phyloP scores from a whole-genome alignment of 1,139 yeast species.

The Fermentozyma sake region DNA sequence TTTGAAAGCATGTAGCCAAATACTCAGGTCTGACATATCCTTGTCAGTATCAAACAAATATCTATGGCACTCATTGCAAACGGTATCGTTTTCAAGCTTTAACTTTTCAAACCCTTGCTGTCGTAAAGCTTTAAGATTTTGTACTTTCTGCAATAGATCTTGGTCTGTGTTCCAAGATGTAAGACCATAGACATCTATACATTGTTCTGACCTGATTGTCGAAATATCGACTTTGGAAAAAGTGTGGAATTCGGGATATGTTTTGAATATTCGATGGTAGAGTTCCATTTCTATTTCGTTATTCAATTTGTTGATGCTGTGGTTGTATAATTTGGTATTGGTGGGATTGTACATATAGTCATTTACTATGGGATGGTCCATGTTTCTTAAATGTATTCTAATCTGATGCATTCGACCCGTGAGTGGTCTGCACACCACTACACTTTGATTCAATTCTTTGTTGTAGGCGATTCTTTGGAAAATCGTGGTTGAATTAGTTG shows the following conservation, averaged over 20 bases:
- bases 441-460: constrained; percentile 36
- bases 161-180: constrained; percentile 13
- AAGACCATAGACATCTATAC: constrained; percentile 14
- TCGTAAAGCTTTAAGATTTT: constrained; percentile 6
- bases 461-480: constrained; percentile 25
- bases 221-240: constrained; percentile 8
- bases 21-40: constrained; percentile 28
- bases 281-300: constrained; percentile 25
- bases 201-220: constrained; percentile 6
- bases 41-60: constrained; percentile 34
- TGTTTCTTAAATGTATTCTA: constrained; percentile 61
- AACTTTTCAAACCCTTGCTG: constrained; percentile 12
- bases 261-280: constrained; percentile 19
- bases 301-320: constrained; percentile 15
- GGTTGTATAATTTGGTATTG: constrained; percentile 7
- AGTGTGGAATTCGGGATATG: constrained; percentile 11
- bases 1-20: constrained; percentile 58
- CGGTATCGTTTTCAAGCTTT: constrained; percentile 12
- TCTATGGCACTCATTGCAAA: constrained; percentile 46
- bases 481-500: constrained; percentile 29
- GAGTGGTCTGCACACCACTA: constrained; percentile 61
- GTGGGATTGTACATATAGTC: constrained; percentile 53
- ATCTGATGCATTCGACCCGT: constrained; percentile 82
- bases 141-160: constrained; percentile 6
- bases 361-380: constrained; percentile 67